phyloP scores from a whole-genome alignment of 1,284 basidiomycete genomes.

The Psilocybe mexicana region DNA sequence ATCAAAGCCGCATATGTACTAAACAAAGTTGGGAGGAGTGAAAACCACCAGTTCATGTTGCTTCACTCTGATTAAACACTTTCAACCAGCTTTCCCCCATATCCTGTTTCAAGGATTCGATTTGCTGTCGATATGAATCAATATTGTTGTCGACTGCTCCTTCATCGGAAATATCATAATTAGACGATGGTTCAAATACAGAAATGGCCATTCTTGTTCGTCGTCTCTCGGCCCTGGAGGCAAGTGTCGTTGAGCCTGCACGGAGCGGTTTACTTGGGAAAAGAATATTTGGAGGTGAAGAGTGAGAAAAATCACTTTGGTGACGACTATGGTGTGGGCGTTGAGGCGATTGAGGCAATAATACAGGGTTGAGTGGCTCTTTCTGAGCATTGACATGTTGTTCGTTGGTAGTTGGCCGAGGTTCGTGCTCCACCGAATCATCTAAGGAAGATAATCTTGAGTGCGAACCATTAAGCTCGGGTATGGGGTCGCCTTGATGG shows the following conservation, averaged over 20 bases:
- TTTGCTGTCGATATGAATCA: slow-evolving; percentile 71
- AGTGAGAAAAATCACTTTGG: slow-evolving; percentile 47
- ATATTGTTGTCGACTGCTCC: slow-evolving; percentile 44
- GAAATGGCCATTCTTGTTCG: slow-evolving; percentile 57
- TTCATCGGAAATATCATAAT: slow-evolving; percentile 23
- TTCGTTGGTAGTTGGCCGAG: neutral
- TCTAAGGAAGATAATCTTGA: slow-evolving; percentile 31
- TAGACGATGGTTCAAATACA: slow-evolving; percentile 55
- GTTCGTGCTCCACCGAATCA: neutral
- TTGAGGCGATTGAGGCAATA: neutral
- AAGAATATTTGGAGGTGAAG: slow-evolving; percentile 6
- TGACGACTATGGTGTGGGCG: slow-evolving; percentile 46
- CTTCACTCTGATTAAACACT: slow-evolving; percentile 68
- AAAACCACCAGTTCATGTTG: too few species aligned
- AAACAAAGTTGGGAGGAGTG: too few species aligned
- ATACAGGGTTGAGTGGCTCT: neutral
- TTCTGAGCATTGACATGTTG: neutral
- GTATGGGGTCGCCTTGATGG: slow-evolving; percentile 34
- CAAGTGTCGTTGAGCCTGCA: slow-evolving; percentile 18
- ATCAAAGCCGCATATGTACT: too few species aligned
- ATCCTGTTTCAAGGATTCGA: slow-evolving; percentile 80
- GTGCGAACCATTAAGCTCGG: slow-evolving; percentile 25
- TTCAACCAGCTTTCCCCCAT: slow-evolving; percentile 88
- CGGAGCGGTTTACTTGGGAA: neutral
- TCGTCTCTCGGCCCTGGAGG: slow-evolving; percentile 44